Evolutionary conservation across 208 protist genomes (phyloP).

Genomic region (Acanthamoeba sp.): DNA sequence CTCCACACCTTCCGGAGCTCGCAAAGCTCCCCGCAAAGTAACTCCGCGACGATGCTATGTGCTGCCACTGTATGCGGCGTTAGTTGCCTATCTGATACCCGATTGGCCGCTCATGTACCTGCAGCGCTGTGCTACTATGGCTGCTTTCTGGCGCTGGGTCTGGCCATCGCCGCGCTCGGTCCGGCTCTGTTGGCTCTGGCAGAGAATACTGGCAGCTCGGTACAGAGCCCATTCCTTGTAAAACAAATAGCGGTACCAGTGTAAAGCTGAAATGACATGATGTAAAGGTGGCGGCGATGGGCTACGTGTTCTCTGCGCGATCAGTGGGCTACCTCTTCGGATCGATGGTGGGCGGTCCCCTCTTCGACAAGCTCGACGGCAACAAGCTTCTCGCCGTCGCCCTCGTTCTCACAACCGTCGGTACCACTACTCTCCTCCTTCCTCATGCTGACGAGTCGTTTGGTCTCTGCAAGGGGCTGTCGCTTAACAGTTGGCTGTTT

Average conservation of each 20-base stretch:
- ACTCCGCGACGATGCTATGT: too few species aligned
- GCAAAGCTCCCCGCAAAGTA: background rate
- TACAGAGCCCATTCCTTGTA: too few species aligned
- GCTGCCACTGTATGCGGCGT: too few species aligned
- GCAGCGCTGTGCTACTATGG: slow-evolving; percentile 62
- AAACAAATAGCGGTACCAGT: too few species aligned
- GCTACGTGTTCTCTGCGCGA: slow-evolving; percentile 60
- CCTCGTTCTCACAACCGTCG: background rate
- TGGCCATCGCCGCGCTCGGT: slow-evolving; percentile 44
- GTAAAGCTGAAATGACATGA: too few species aligned
- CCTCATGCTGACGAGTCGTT: background rate
- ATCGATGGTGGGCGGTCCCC: slow-evolving; percentile 58
- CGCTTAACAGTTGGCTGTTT: too few species aligned
- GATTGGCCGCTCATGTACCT: too few species aligned
- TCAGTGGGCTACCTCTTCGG: slow-evolving; percentile 63
- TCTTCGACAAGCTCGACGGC: slow-evolving; percentile 64
- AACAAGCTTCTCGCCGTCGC: slow-evolving; percentile 56
- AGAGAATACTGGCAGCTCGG: slow-evolving; percentile 47
- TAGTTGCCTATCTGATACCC: too few species aligned
- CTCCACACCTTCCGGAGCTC: background rate
- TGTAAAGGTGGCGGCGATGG: background rate
- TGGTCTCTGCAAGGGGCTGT: background rate
- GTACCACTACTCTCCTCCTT: background rate
- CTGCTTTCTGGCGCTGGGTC: slow-evolving; percentile 36
- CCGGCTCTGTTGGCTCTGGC: slow-evolving; percentile 29